Evolutionary conservation across 768 basidiomycete genomes (phyloP), one percentile per base, ranked within the genome.

Genomic region (Suillus spraguei): DNA sequence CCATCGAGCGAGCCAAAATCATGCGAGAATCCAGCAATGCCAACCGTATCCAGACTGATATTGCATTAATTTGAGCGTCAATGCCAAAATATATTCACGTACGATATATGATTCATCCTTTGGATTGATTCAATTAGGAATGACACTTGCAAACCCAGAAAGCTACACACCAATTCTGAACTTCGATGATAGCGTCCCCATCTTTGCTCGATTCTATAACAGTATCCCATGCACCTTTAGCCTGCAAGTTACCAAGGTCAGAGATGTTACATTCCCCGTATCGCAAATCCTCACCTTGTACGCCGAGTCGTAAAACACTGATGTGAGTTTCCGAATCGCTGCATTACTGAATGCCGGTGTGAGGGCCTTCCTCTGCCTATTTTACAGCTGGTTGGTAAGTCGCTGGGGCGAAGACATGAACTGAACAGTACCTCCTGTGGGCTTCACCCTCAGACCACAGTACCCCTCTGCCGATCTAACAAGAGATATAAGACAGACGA

Each of bases 21-120:
- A 68, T 81, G 79, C 5, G 80, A 77, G 68, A 83, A 83, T 0
- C 82, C 80, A 4, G 80, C 79, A 46, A 80, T 77, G 5, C 82
- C 80, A 59, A 83, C 76, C 49, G 73, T 78, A 66, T 83, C 82
- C 9, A 83, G 70, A 1, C 80, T 81, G 58, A 20, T 17, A 11
- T 33, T 11, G 33, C 32, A 38, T 52, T 5, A 14, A 3, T 13
- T 22, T 4, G 28, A 28, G 28, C 28, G 28, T 28, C 28, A 28
- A 28, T 28, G 28, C 28, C 28, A 28, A 28, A 28, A 2, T 28
- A 28, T 28, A 2, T 28, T 28, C 4, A 4, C 28, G 4, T 28
- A 28, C 82, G 82, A 77, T 24, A 82, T 74, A 62, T 69, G 73
- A 65, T 80, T 83, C 83, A 83, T 84, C 78, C 78, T 78, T 60